A percentile compares a stretch with the other conserved stretches of the same genome.
These are phyloP conservation scores for Mycosphaerelloides madeirae DNA, from an alignment of 2,329 filamentous ascomycete species.

Conservation along the genomic window DNA sequence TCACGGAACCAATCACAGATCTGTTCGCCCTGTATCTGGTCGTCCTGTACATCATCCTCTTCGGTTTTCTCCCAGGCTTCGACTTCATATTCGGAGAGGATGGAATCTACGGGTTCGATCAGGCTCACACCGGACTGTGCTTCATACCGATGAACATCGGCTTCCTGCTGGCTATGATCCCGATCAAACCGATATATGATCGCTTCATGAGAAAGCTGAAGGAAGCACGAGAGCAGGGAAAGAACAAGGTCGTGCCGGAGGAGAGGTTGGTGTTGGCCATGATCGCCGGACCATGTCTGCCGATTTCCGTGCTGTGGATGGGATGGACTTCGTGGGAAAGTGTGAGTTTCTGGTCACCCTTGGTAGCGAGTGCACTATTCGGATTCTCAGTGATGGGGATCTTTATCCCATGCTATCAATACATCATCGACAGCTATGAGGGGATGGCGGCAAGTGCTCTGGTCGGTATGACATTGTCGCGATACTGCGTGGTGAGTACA, in stretches of 20 bases:
- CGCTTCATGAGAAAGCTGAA: conserved; percentile 22
- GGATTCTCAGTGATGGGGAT: conserved; percentile 47
- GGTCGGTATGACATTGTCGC: conserved; percentile 36
- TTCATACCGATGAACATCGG: conserved; percentile 7
- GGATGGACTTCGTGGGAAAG: conserved; percentile 40
- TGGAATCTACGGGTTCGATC: conserved; percentile 2
- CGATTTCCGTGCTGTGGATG: conserved; percentile 48
- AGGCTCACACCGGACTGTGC: conserved; percentile 1
- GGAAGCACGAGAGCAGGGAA: conserved; percentile 16
- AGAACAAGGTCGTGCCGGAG: neutral
- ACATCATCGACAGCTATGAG: conserved; percentile 55
- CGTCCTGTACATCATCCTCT: conserved; percentile 49
- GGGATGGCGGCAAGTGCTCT: conserved; percentile 48
- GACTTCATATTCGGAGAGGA: conserved; percentile 44
- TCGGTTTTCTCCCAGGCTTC: conserved; percentile 52
- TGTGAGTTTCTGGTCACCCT: conserved; percentile 49
- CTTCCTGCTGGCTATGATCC: neutral
- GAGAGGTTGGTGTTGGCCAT: neutral
- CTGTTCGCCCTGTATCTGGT: conserved; percentile 49
- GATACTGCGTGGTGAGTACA: conserved; percentile 29
- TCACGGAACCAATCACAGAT: conserved; percentile 37
- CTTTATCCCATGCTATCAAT: conserved; percentile 51
- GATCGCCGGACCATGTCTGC: conserved; percentile 21
- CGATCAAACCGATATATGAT: neutral
- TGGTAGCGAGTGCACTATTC: conserved; percentile 47